Evolutionary conservation across 306 rosid genomes (phyloP), one percentile per base, ranked within the genome.

Genomic region (Ormosia emarginata): DNA sequence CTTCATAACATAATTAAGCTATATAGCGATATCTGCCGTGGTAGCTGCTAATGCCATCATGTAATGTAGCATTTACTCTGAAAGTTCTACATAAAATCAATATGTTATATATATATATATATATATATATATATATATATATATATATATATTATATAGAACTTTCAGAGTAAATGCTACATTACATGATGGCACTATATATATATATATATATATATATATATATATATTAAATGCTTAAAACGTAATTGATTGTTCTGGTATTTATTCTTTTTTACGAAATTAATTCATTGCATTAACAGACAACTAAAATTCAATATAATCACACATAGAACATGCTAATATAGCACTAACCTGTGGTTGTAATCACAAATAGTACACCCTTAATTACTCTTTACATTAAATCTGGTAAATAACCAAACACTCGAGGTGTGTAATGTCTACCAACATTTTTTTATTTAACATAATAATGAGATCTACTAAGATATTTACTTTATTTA

Each of bases 401-500:
- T 8, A n/a, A 24, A 2, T 56, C 59, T 41, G 13, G 11, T 18
- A 39, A 66, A 34, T 2, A 46, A 46, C 36, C 66, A 13, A 78
- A 37, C 10, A 68, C 39, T n/a, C 24, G 0, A 30, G 17, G 59
- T 43, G 24, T 10, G 39, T 4, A 80, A 12, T 64, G 66, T 49
- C 12, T 3, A 17, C 3, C 0, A 55, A 79, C 67, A 7, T 29
- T 33, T 41, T 37, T 77, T 37, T 29, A 61, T 12, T 41, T 24
- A 69, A 67, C 32, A 57, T 24, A 46, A 24, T 64, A 82, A 50
- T 2, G 41, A 12, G 3, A 70, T 43, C 59, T 57, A 74, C 69
- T 3, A 78, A 68, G 43, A 85, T 89, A 86, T 81, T 67, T 77
- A 86, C 88, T 79, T 62, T 40, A 83, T 85, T 79, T 83, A 89